Conservation (phyloP, 2,329 filamentous ascomycete genomes). For the Aquanectria penicillioides region DNA sequence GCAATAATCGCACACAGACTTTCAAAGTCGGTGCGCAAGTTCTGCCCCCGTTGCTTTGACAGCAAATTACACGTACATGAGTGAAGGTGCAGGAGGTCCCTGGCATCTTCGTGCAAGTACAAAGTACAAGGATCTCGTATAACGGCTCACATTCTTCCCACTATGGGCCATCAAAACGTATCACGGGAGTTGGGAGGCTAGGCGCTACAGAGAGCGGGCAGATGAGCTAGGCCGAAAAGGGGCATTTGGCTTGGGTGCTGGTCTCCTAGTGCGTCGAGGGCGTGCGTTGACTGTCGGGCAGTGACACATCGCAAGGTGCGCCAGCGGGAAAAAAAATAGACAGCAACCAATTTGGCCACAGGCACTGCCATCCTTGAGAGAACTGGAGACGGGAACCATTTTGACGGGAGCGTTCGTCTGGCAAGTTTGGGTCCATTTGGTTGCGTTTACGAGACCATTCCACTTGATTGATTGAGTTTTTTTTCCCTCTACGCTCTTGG, state of each 20-base stretch:
- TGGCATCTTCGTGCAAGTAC: slow-evolving; percentile 6
- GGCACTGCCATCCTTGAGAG: too few relatives aligned
- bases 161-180: slow-evolving; percentile 4
- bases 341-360: too few relatives aligned
- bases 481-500: too few relatives aligned
- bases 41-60: too few relatives aligned
- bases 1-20: neutral
- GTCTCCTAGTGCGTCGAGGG: neutral
- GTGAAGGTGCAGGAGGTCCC: slow-evolving; percentile 1
- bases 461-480: too few relatives aligned
- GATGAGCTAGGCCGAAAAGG: slow-evolving; percentile 16
- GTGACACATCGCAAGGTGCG: slow-evolving; percentile 20
- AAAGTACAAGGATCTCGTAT: slow-evolving; percentile 14
- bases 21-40: too few relatives aligned
- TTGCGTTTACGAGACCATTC: too few relatives aligned
- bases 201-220: slow-evolving; percentile 17
- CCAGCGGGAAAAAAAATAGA: neutral
- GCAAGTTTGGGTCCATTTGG: too few relatives aligned
- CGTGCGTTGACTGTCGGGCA: slow-evolving; percentile 20
- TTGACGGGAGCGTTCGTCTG: too few relatives aligned
- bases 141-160: slow-evolving; percentile 1
- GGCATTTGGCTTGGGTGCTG: slow-evolving; percentile 4
- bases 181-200: slow-evolving; percentile 13
- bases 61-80: slow-evolving; percentile 6
- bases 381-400: too few relatives aligned